Conservation (phyloP, 2,329 filamentous ascomycete species). For the Verticillium tricorpus region DNA sequence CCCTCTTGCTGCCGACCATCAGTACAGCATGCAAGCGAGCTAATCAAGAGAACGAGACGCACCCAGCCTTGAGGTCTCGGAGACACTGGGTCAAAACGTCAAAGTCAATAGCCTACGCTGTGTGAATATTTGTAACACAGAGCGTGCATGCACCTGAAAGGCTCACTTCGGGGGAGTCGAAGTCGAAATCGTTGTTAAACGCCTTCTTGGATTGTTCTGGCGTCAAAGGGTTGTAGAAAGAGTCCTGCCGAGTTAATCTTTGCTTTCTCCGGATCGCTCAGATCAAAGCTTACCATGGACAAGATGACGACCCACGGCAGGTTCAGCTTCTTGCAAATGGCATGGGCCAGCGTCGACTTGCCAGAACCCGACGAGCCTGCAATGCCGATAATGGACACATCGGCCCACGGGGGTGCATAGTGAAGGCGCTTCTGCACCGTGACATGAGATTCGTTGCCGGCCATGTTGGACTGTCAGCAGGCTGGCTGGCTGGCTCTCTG, state of each 20-base stretch:
- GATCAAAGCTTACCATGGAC: constrained; percentile 56
- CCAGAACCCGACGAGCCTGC: constrained; percentile 92
- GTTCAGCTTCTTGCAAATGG: constrained; percentile 85
- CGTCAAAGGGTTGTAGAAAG: constrained; percentile 89
- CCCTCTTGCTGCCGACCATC: constrained; percentile 60
- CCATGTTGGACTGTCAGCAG: constrained; percentile 4
- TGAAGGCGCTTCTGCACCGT: constrained; percentile 58
- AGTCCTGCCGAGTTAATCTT: constrained; percentile 58
- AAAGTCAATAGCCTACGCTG: constrained; percentile 75
- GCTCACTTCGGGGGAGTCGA: constrained; percentile 74
- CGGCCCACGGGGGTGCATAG: constrained; percentile 92
- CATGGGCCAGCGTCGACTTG: constrained; percentile 89
- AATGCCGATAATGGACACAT: constrained; percentile 94
- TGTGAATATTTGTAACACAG: not conserved
- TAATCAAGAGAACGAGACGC: constrained; percentile 25
- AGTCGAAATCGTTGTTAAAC: constrained; percentile 90
- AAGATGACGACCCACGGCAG: constrained; percentile 97
- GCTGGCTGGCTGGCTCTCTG: not conserved
- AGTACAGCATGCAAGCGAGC: not conserved
- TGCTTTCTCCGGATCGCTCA: no score
- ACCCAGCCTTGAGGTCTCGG: constrained; percentile 87
- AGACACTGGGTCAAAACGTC: constrained; percentile 78
- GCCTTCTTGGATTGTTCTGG: constrained; percentile 74
- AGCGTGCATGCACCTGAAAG: not conserved
- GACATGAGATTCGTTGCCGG: constrained; percentile 30